phyloP scores from a whole-genome alignment of 495 filamentous ascomycete species.

The Trichocladium uniseriatum region DNA sequence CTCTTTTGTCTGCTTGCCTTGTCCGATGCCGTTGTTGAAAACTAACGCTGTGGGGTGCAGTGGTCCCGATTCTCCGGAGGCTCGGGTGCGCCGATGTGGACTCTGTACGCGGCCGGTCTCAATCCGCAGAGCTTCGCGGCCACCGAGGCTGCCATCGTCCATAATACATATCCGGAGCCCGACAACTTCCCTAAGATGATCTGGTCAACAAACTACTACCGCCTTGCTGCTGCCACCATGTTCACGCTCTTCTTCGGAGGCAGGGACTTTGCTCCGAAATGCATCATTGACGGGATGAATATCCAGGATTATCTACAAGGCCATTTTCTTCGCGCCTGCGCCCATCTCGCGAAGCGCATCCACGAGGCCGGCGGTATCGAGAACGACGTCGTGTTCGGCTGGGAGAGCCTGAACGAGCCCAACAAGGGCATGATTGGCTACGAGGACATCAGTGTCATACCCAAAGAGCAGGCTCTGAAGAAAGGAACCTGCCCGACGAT shows the following conservation, averaged over 20 bases:
- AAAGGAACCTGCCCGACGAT: slow-evolving; percentile 90
- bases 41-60: slow-evolving; percentile 27
- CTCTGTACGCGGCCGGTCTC: slow-evolving; percentile 83
- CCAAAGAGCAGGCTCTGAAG: slow-evolving; percentile 80
- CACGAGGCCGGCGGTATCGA: slow-evolving; percentile 86
- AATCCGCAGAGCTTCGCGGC: slow-evolving; percentile 74
- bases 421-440: slow-evolving; percentile 83
- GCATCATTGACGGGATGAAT: slow-evolving; percentile 86
- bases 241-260: slow-evolving; percentile 94
- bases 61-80: slow-evolving; percentile 94
- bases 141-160: slow-evolving; percentile 88
- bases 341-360: slow-evolving; percentile 72
- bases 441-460: slow-evolving; percentile 72
- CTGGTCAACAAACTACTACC: slow-evolving; percentile 94
- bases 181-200: slow-evolving; percentile 95
- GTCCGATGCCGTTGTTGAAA: background rate
- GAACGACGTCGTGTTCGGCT: slow-evolving; percentile 81
- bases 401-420: slow-evolving; percentile 93
- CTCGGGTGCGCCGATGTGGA: slow-evolving; percentile 97
- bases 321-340: slow-evolving; percentile 72
- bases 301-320: slow-evolving; percentile 93
- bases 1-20: background rate
- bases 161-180: slow-evolving; percentile 87
- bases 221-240: slow-evolving; percentile 78
- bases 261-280: slow-evolving; percentile 89